phyloP scores from a whole-genome alignment of 2,329 filamentous ascomycete species.

The Didymella sp. region DNA sequence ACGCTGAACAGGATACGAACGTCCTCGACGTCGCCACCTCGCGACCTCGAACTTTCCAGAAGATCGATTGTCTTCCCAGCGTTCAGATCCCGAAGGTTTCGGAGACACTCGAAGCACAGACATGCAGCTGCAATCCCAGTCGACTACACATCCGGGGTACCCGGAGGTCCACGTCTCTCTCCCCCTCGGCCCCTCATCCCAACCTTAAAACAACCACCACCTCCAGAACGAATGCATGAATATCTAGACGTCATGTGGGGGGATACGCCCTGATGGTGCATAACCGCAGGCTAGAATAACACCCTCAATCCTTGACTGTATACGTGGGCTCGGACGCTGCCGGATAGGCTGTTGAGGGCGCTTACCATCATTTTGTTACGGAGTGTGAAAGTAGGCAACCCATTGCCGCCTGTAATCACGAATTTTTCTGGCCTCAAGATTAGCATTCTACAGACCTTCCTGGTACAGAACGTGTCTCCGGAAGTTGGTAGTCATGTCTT shows the following conservation, averaged over 20 bases:
- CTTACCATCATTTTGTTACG: conserved; percentile 3
- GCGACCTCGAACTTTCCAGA: not conserved
- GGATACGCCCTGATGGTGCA: too few relatives aligned
- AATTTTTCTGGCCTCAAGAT: too few relatives aligned
- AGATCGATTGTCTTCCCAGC: not conserved
- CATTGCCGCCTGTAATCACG: too few relatives aligned
- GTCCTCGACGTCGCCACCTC: too few relatives aligned
- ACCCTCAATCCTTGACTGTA: not conserved
- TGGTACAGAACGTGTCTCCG: too few relatives aligned
- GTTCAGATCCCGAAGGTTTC: not conserved
- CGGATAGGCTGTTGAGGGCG: conserved; percentile 3
- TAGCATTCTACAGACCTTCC: too few relatives aligned
- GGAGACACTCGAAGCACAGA: conserved; percentile 1
- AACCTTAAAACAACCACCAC: not conserved
- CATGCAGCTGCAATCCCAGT: not conserved
- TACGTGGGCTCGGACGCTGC: conserved; percentile 2
- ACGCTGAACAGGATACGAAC: not conserved
- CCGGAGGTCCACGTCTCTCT: not conserved
- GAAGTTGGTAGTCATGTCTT: too few relatives aligned
- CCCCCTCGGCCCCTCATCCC: not conserved
- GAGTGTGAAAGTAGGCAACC: too few relatives aligned
- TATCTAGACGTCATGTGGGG: conserved; percentile 9
- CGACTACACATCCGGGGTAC: conserved; percentile 6
- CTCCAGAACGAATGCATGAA: not conserved
- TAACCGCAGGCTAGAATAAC: too few relatives aligned